A percentile compares a stretch with the other conserved stretches of the same genome.
Evolutionary conservation across 1,139 yeast genomes (phyloP).

Genomic region (Saccharomyces hybrid): DNA sequence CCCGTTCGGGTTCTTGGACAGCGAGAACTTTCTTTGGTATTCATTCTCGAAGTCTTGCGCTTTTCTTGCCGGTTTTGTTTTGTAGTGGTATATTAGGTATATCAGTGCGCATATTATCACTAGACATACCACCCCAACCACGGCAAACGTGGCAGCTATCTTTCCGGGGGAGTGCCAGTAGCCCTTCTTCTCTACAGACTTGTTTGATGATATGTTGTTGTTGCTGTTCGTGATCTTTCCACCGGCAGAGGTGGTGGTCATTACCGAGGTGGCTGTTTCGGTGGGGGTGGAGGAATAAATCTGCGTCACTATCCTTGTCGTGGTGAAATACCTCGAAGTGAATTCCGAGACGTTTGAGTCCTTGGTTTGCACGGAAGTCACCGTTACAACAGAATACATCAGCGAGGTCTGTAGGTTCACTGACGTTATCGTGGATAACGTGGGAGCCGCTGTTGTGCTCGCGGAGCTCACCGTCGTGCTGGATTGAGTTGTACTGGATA

Average conservation of each 20-base stretch:
- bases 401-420: conserved; percentile 18
- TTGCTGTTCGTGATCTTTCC: conserved; percentile 3
- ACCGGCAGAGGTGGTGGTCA: conserved; percentile 9
- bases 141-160: conserved; percentile 35
- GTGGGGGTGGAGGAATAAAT: background rate
- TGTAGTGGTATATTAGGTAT: conserved; percentile 17
- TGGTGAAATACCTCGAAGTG: conserved; percentile 25
- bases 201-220: conserved; percentile 3
- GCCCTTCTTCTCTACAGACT: conserved; percentile 8
- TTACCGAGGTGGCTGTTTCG: conserved; percentile 16
- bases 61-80: conserved; percentile 13
- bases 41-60: conserved; percentile 24
- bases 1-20: background rate
- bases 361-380: conserved; percentile 23
- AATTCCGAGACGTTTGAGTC: conserved; percentile 7
- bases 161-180: conserved; percentile 35
- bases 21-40: conserved; percentile 14
- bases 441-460: conserved; percentile 3
- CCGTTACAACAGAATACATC: conserved; percentile 25
- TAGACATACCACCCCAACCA: conserved; percentile 32
- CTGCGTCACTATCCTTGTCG: conserved; percentile 7
- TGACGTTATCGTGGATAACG: conserved; percentile 8
- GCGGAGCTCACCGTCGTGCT: background rate
- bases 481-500: background rate
- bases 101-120: conserved; percentile 20